These are phyloP conservation scores for Trametes elegans DNA, from an alignment of 768 basidiomycete genomes.

Conservation along the genomic window DNA sequence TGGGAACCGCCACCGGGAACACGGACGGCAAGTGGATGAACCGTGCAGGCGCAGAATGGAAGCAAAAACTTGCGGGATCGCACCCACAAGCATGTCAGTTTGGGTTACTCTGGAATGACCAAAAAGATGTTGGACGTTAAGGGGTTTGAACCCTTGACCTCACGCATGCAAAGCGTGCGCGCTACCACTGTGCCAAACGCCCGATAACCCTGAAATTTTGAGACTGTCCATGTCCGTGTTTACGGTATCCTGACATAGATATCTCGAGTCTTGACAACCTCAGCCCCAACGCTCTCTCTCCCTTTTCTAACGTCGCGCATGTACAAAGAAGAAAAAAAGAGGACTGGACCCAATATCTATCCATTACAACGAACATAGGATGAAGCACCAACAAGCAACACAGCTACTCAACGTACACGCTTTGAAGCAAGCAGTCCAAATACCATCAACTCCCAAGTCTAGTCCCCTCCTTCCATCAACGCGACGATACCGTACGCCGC, in stretches of 20 bases:
- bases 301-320: not conserved
- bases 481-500: constrained; percentile 63
- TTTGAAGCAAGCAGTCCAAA: not conserved
- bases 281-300: not conserved
- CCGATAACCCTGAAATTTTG: constrained; percentile 11
- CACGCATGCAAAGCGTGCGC: constrained; percentile 35
- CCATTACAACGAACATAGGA: not conserved
- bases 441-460: not conserved
- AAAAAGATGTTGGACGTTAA: constrained; percentile 26
- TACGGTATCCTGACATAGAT: too few relatives aligned
- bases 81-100: too few relatives aligned
- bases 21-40: too few relatives aligned
- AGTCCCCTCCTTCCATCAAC: constrained; percentile 37
- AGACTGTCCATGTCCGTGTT: not conserved
- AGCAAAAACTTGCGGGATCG: too few relatives aligned
- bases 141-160: constrained; percentile 33
- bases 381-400: not conserved
- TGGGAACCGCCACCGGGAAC: too few relatives aligned
- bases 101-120: not conserved
- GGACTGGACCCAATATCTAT: not conserved
- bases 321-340: not conserved
- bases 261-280: too few relatives aligned
- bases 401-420: not conserved
- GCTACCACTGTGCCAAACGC: constrained; percentile 36
- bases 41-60: too few relatives aligned